Evolutionary conservation across 2,329 filamentous ascomycete species (phyloP).

Genomic region (Pyricularia pennisetigena): DNA sequence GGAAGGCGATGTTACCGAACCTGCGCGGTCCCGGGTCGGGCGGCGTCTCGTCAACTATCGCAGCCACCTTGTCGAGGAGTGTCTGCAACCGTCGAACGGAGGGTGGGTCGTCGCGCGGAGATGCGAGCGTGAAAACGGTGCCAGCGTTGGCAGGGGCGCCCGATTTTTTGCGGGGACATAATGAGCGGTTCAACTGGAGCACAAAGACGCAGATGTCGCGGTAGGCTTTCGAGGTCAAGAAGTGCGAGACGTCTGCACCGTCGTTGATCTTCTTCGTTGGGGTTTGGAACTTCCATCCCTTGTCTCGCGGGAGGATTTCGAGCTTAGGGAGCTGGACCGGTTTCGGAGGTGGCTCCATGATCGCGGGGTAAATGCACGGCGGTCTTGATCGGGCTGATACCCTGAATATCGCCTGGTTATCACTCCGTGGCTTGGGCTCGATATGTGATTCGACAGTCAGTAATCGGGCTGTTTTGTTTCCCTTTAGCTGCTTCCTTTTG

Average conservation of each 20-base stretch:
- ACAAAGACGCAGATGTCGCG: conserved; percentile 79
- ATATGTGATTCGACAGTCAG: not conserved
- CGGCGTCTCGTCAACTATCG: conserved; percentile 66
- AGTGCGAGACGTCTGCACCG: conserved; percentile 68
- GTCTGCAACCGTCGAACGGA: conserved; percentile 55
- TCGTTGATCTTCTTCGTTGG: conserved; percentile 81
- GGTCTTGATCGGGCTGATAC: not conserved
- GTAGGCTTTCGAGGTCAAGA: conserved; percentile 75
- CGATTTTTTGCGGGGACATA: conserved; percentile 57
- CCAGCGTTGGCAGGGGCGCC: conserved; percentile 20
- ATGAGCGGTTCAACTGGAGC: conserved; percentile 78
- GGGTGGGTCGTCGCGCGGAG: conserved; percentile 32
- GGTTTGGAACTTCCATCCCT: conserved; percentile 47
- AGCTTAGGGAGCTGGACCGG: conserved; percentile 23
- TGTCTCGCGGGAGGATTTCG: conserved; percentile 35
- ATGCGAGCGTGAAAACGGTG: conserved; percentile 36
- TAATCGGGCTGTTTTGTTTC: not conserved
- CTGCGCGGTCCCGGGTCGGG: conserved; percentile 78
- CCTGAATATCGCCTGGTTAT: not conserved
- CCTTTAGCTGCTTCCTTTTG: not conserved
- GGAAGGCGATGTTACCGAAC: conserved; percentile 88
- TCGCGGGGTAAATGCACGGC: not conserved
- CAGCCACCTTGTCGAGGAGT: conserved; percentile 55
- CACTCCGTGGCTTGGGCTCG: not conserved
- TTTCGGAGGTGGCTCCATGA: conserved; percentile 3